Percentiles rank a stretch among this genome's conserved stretches.
phyloP scores from a whole-genome alignment of 2,329 filamentous ascomycete genomes.

The Leptographium flavum region DNA sequence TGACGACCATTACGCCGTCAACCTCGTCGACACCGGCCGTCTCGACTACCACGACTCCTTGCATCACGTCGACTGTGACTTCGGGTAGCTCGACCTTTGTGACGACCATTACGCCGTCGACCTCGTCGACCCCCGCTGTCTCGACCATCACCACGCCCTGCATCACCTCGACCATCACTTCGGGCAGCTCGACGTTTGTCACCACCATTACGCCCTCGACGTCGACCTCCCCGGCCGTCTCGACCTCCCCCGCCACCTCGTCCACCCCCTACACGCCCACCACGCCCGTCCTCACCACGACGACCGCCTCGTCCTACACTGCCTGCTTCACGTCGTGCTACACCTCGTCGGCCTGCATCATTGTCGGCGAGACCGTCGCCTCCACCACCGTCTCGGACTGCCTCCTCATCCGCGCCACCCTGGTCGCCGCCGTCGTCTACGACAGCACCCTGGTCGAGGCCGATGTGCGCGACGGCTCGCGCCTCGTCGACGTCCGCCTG shows the following conservation, averaged over 20 bases:
- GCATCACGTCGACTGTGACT: not conserved
- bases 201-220: not conserved
- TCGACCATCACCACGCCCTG: not conserved
- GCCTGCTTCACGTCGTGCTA: slow-evolving; percentile 4
- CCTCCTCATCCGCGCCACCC: slow-evolving; percentile 7
- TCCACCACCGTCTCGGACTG: slow-evolving; percentile 9
- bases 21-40: not conserved
- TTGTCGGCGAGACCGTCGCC: slow-evolving; percentile 9
- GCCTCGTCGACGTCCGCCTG: slow-evolving; percentile 7
- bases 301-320: not conserved
- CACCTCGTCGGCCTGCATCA: slow-evolving; percentile 7
- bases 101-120: not conserved
- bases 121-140: not conserved
- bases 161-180: not conserved
- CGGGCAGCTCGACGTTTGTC: not conserved
- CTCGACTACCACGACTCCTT: not conserved
- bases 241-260: not conserved
- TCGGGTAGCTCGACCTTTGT: not conserved
- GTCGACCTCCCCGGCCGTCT: not conserved
- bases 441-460: slow-evolving; percentile 9
- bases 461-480: slow-evolving; percentile 4
- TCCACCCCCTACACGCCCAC: not conserved
- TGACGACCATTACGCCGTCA: not conserved
- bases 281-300: not conserved
- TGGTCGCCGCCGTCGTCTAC: slow-evolving; percentile 6